Percentiles rank a stretch among this genome's conserved stretches.
These are phyloP conservation scores for Ambrosiella beaveri DNA, from an alignment of 2,329 filamentous ascomycete species.

Conservation along the genomic window DNA sequence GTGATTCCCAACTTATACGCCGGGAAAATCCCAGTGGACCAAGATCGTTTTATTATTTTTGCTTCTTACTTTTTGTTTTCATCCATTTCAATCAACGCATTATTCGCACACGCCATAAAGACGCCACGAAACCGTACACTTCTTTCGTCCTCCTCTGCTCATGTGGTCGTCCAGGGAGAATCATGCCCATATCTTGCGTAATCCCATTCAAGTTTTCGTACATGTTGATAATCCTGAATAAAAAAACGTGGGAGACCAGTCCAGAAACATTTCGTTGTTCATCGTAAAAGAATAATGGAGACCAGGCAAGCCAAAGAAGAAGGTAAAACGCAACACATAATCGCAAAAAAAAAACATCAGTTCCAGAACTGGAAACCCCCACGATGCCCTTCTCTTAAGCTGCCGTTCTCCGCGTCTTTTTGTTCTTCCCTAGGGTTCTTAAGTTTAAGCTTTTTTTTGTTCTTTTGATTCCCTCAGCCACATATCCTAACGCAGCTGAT, in stretches of 20 bases:
- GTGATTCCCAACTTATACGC: background rate
- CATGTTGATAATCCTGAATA: background rate
- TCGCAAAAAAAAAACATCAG: background rate
- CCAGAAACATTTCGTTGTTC: slow-evolving; percentile 13
- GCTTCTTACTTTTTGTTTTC: background rate
- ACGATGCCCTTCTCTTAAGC: background rate
- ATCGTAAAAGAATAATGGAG: slow-evolving; percentile 14
- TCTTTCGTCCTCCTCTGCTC: background rate
- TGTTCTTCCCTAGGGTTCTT: slow-evolving; percentile 14
- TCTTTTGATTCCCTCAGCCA: slow-evolving; percentile 14
- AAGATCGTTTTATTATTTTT: background rate
- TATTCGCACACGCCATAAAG: background rate
- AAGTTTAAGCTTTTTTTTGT: slow-evolving; percentile 12
- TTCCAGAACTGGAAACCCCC: background rate
- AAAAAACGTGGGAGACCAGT: slow-evolving; percentile 12
- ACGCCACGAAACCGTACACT: background rate
- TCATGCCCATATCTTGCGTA: background rate
- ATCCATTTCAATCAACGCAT: background rate
- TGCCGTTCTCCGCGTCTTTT: slow-evolving; percentile 14
- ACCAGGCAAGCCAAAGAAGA: slow-evolving; percentile 9
- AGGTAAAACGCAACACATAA: background rate
- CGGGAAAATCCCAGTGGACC: background rate
- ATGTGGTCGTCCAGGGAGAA: slow-evolving; percentile 1
- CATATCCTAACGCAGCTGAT: slow-evolving; percentile 12
- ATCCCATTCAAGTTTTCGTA: background rate